Percentiles rank a stretch among this genome's conserved stretches.
phyloP scores from a whole-genome alignment of 352 stramenopile species.

The Globisporangium iwayamae region DNA sequence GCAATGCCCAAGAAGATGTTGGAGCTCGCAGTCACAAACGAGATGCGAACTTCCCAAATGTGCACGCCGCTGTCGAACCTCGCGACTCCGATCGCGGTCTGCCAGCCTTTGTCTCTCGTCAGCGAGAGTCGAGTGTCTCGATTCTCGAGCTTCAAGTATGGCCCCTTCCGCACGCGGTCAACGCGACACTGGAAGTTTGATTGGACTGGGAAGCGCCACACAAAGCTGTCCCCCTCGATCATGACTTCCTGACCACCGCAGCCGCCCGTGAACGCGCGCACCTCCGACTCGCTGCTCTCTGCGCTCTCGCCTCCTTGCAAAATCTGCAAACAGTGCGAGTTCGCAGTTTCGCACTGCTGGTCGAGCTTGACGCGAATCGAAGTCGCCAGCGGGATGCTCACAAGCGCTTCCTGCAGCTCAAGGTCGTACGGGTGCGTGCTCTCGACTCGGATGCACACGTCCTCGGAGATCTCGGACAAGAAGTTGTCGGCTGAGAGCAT shows the following conservation, averaged over 20 bases:
- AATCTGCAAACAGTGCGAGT: constrained; percentile 87
- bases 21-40: constrained; percentile 83
- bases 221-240: constrained; percentile 83
- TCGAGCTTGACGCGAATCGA: constrained; percentile 81
- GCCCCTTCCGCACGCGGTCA: constrained; percentile 78
- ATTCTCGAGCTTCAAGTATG: constrained; percentile 87
- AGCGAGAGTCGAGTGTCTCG: constrained; percentile 82
- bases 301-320: constrained; percentile 61
- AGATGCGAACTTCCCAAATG: constrained; percentile 88
- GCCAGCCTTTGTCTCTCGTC: constrained; percentile 86
- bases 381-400: constrained; percentile 79
- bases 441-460: constrained; percentile 78
- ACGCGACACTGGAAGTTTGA: constrained; percentile 89
- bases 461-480: constrained; percentile 77
- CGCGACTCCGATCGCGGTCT: constrained; percentile 84
- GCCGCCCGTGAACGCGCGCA: constrained; percentile 76
- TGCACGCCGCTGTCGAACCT: constrained; percentile 83
- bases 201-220: constrained; percentile 85
- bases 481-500: constrained; percentile 88
- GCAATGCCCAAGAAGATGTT: constrained; percentile 89
- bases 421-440: constrained; percentile 81
- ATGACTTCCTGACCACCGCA: constrained; percentile 85
- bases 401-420: constrained; percentile 71
- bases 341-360: constrained; percentile 72
- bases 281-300: constrained; percentile 63